Percentiles rank a stretch among this genome's conserved stretches.
Evolutionary conservation across 2,329 filamentous ascomycete species (phyloP).

Genomic region (Ustulina deusta): DNA sequence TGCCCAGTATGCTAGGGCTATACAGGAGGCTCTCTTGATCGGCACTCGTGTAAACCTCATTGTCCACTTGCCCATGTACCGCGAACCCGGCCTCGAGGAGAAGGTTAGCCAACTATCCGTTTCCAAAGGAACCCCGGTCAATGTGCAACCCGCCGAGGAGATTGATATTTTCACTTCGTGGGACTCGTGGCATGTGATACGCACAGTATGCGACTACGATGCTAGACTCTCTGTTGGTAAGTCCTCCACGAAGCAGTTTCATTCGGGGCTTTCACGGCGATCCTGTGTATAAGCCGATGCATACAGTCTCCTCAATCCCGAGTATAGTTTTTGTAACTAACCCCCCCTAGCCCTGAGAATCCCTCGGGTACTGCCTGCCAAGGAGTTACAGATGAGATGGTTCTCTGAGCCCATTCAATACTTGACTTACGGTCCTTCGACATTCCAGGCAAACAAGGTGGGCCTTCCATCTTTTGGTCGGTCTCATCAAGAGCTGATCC

Average conservation of each 20-base stretch:
- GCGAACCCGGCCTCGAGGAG: conserved; percentile 72
- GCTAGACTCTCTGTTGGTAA: conserved; percentile 84
- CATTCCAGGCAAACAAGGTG: conserved; percentile 70
- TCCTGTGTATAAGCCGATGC: background rate
- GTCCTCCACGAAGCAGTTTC: conserved; percentile 50
- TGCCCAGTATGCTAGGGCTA: conserved; percentile 83
- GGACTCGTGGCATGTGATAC: conserved; percentile 94
- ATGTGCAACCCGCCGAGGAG: conserved; percentile 60
- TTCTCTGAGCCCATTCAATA: conserved; percentile 76
- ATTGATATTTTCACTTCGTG: conserved; percentile 82
- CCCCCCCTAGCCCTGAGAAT: conserved; percentile 64
- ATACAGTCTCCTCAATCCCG: background rate
- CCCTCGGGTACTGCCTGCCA: conserved; percentile 69
- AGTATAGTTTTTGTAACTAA: conserved; percentile 6
- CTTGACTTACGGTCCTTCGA: conserved; percentile 64
- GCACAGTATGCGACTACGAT: conserved; percentile 87
- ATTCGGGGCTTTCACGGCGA: conserved; percentile 9
- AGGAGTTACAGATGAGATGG: conserved; percentile 73
- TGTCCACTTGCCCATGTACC: conserved; percentile 86
- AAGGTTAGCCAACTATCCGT: conserved; percentile 64
- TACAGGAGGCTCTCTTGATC: conserved; percentile 81
- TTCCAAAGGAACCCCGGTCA: conserved; percentile 50
- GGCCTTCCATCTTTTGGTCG: conserved; percentile 72
- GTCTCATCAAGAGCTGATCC: conserved; percentile 71
- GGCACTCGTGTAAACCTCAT: conserved; percentile 83